A percentile compares a stretch with the other conserved stretches of the same genome.
Evolutionary conservation across 2,329 filamentous ascomycete genomes (phyloP).

Genomic region (Talaromyces sp.): DNA sequence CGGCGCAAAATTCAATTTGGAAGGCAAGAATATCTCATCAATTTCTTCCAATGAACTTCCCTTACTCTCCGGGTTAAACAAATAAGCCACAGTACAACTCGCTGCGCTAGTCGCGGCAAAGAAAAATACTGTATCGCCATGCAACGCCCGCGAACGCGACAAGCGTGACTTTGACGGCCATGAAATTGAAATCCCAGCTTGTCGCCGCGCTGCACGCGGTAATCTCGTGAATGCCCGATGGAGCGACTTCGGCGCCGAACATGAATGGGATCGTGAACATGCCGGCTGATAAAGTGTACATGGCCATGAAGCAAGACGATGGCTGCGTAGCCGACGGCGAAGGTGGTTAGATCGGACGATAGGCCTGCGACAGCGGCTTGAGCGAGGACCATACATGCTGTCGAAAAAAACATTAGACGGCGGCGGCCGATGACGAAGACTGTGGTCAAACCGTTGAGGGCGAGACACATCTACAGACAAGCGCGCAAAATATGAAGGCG

Average conservation of each 20-base stretch:
- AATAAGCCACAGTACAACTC: conserved; percentile 43
- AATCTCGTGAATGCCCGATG: too few species aligned
- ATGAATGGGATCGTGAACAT: too few species aligned
- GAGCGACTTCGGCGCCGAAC: too few species aligned
- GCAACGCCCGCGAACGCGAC: conserved; percentile 57
- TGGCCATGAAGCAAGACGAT: background rate
- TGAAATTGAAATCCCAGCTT: conserved; percentile 53
- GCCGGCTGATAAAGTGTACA: too few species aligned
- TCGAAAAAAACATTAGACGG: background rate
- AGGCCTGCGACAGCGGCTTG: background rate
- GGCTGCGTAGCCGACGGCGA: conserved; percentile 45
- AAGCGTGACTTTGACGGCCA: conserved; percentile 31
- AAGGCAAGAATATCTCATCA: conserved; percentile 24
- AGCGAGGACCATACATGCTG: background rate
- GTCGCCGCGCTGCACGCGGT: too few species aligned
- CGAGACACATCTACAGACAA: conserved; percentile 41
- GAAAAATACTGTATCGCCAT: conserved; percentile 50
- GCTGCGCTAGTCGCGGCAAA: conserved; percentile 46
- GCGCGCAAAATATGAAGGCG: conserved; percentile 23
- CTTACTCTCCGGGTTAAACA: conserved; percentile 34
- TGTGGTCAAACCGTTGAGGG: background rate
- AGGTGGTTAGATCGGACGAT: background rate
- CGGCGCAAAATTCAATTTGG: background rate
- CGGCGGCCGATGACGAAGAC: background rate
- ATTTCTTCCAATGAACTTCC: conserved; percentile 29